Base-by-base conservation (phyloP, 345 rosid genomes). In the Salix caprea region DNA sequence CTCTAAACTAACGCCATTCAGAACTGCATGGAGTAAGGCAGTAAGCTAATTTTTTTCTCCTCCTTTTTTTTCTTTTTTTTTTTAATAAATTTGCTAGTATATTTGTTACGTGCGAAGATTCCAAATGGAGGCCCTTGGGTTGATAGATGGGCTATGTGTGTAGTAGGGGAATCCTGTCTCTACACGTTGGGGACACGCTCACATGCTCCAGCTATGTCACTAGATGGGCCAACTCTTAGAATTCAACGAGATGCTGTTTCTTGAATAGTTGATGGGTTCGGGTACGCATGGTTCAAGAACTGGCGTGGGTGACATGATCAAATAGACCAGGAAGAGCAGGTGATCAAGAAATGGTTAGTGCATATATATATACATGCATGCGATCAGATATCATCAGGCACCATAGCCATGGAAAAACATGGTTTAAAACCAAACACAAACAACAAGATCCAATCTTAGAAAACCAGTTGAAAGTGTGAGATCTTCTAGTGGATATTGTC, bases 121-220 rank as follows among this genome's bases (percentile, higher is more conserved):
- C 70, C 52, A 67, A 56, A 66, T 65, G 76, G 69, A 76, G 61
- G 56, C 32, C 26, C 10, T 11, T 39, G 52, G 13, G 8, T 23
- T 34, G 50, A 60, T 34, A 48, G 46, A 46, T 19, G 21, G 68
- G 52, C 66, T 61, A 68, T 56, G 73, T 73, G 76, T 66, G 73
- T 12, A n/a, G 19, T 16, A 65, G 12, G n/a, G 60, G 56, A 64
- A 34, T 74, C 72, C 77, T 14, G 30, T 54, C 39, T 67, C 70
- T 73, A 77, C 82, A 77, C 77, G 75, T 71, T 62, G 75, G 58
- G 7, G 72, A 69, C 80, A 79, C 76, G 75, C 82, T 70, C 42
- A 69, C 80, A 79, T 79, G 75, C 82, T 70, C 34, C 37, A 24
- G 62, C 14, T 24, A 42, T 8, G 39, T 19, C 19, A 21, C 21